Percentiles rank a stretch among this genome's conserved stretches.
phyloP scores from a whole-genome alignment of 176 grass and related monocot species.

The Carex cristatella region DNA sequence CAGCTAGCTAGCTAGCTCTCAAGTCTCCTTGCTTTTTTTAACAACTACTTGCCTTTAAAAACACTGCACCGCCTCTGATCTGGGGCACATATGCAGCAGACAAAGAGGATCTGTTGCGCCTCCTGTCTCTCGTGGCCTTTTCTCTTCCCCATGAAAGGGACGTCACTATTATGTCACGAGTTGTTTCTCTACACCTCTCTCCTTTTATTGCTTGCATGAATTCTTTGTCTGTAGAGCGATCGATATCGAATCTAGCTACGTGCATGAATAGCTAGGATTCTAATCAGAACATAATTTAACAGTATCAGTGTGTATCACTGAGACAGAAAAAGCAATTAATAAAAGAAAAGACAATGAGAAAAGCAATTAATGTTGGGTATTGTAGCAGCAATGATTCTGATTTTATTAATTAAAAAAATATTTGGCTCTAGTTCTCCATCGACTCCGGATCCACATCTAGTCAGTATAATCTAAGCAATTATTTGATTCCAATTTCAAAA shows the following conservation, averaged over 20 bases:
- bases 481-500: too few relatives aligned
- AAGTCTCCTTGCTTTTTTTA: not conserved
- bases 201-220: not conserved
- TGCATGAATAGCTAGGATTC: not conserved
- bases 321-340: not conserved
- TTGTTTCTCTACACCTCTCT: not conserved
- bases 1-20: not conserved
- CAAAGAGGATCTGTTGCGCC: slow-evolving; percentile 21
- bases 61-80: slow-evolving; percentile 6
- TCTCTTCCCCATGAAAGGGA: not conserved
- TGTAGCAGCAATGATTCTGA: not conserved
- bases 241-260: not conserved
- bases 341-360: too few relatives aligned
- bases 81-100: slow-evolving; percentile 12
- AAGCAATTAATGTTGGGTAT: too few relatives aligned
- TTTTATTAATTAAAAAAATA: not conserved
- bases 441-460: too few relatives aligned
- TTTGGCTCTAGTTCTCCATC: not conserved
- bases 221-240: not conserved
- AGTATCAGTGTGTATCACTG: not conserved
- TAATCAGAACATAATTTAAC: not conserved
- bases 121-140: not conserved
- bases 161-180: slow-evolving; percentile 24
- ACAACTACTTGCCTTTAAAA: slow-evolving; percentile 8
- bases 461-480: too few relatives aligned